These are phyloP conservation scores for Mucor irregularis DNA, from an alignment of 371 early-diverging fungal genomes.

Conservation along the genomic window DNA sequence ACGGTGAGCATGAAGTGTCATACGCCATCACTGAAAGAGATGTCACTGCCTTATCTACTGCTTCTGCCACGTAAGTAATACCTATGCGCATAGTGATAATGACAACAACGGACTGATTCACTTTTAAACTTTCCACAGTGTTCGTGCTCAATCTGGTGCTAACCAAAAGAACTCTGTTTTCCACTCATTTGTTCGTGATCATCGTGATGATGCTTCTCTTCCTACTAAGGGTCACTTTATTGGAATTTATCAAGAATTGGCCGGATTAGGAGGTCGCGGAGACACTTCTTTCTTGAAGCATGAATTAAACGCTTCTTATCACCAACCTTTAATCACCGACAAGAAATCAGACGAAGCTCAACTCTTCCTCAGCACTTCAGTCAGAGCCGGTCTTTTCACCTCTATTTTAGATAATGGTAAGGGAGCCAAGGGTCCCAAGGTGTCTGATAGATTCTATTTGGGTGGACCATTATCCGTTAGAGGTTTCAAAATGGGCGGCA, in stretches of 20 bases:
- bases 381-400: conserved; percentile 63
- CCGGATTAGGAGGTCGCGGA: conserved; percentile 75
- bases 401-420: conserved; percentile 42
- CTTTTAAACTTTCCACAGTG: conserved; percentile 43
- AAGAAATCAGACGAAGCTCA: conserved; percentile 6
- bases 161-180: conserved; percentile 75
- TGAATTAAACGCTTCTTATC: conserved; percentile 61
- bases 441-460: conserved; percentile 84
- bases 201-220: conserved; percentile 70
- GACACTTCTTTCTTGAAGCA: conserved; percentile 73
- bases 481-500: conserved; percentile 84
- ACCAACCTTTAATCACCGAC: conserved; percentile 21
- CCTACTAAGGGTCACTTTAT: conserved; percentile 76
- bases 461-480: conserved; percentile 88
- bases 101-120: background rate
- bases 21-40: conserved; percentile 77
- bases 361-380: conserved; percentile 41
- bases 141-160: conserved; percentile 84
- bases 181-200: conserved; percentile 69
- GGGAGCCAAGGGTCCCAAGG: conserved; percentile 27
- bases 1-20: conserved; percentile 67
- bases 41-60: conserved; percentile 59
- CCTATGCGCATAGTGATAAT: background rate
- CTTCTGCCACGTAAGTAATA: conserved; percentile 65
- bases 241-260: conserved; percentile 44